Evolutionary conservation across 1,284 basidiomycete genomes (phyloP), one percentile per base, ranked within the genome.

Genomic region (Moesziomyces globuligerus): DNA sequence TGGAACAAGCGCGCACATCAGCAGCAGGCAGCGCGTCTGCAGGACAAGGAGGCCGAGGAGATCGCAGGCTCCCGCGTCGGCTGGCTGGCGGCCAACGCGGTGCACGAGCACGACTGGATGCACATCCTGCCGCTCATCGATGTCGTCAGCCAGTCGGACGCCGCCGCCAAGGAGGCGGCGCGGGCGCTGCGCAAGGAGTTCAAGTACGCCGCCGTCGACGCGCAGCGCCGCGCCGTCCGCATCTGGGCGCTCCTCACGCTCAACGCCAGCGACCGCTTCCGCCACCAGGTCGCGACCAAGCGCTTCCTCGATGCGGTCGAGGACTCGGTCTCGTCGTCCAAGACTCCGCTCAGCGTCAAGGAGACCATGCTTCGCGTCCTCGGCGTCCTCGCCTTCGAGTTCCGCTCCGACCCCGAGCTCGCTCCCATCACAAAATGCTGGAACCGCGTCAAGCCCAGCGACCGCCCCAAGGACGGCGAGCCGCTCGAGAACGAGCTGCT

Each of bases 161-260:
- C 65, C 6, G 69, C 75, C 6, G 60, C 68, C 39, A 80, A 77
- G 38, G 78, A 80, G 42, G 78, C 77, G n/a, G 69, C 76, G 9
- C 55, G 67, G 4, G 57, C 76, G 1, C 48, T 80, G 11, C 50
- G 76, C 23, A 80, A 78, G 40, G 78, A 80, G 62, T 66, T 80
- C 69, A 75, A 78, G 42, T 58, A 69, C 26, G 74, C 62, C 18
- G 34, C 50, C 0, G 55, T 60, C 11, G 66, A 75, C 17, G 49
- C 73, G 6, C 71, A 72, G 20, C 51, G 64, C 20, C 59, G 78
- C 8, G 78, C 79, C 6, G 68, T 72, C 1, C 48, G 74, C 15
- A 41, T 78, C 8, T 73, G 74, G 78, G 78, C 69, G 17, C 55
- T 80, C 18, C 41, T 79, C 11, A 62, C 65, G 32, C 55, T 78